Evolutionary conservation across 208 protist species (phyloP).

Genomic region (Trichomonas vaginalis): DNA sequence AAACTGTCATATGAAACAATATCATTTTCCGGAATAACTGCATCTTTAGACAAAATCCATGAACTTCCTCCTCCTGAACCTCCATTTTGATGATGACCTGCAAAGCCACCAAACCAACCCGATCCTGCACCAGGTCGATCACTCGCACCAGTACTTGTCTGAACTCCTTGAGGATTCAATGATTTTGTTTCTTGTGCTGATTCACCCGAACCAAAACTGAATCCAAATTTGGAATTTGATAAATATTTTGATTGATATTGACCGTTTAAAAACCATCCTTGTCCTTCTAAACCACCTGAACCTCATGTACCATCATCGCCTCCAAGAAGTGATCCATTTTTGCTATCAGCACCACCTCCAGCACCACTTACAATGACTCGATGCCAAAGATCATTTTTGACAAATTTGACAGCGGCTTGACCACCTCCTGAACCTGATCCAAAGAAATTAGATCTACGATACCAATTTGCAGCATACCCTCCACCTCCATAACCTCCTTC

Average conservation of each 20-base stretch:
- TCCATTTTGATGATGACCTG: neutral
- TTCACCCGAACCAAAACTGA: neutral
- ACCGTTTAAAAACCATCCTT: no score
- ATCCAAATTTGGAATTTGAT: neutral
- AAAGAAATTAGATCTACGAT: no score
- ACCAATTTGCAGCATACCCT: no score
- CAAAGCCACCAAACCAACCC: neutral
- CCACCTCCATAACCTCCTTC: no score
- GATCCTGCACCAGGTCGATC: neutral
- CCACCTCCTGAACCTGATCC: no score
- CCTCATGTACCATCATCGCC: neutral
- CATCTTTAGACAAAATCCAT: neutral
- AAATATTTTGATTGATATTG: no score
- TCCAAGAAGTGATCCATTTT: neutral
- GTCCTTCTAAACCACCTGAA: no score
- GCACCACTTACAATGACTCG: neutral
- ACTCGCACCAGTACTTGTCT: neutral
- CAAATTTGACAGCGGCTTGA: no score
- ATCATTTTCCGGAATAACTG: neutral
- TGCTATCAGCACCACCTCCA: neutral
- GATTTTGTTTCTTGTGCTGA: neutral
- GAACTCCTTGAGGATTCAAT: neutral
- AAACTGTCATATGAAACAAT: neutral
- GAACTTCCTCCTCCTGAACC: neutral
- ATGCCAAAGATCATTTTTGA: no score